Evolutionary conservation across 768 basidiomycete genomes (phyloP), one percentile per base, ranked within the genome.

Genomic region (Boletus vermiculosoides): DNA sequence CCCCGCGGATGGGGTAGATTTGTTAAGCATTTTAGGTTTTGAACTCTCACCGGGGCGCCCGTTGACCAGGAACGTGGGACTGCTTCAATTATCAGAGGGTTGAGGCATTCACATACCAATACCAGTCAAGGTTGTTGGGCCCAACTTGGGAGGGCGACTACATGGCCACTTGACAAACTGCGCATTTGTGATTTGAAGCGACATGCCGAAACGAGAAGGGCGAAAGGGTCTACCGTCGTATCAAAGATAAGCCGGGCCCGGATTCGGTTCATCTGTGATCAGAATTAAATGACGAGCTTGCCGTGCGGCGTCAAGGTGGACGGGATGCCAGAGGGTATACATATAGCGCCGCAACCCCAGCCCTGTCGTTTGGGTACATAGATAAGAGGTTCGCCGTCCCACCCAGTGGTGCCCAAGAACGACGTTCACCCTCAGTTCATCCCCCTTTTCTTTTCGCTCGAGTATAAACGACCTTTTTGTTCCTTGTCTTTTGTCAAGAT

Each of bases 221-320:
- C 31, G 13, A 33, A 8, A 5, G 12, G 33, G 33, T 34, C 13
- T 13, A 34, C 3, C 33, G 33, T 5, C 10, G 34, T 7, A 40
- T 20, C 40, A 40, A 12, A 40, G 40, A 40, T 40, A 40, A 20
- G 40, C 40, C 40, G 40, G 40, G 11, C 11, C n/a, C n/a, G 40
- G 40, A 18, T 10, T 40, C 11, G 11, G 40, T 18, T 6, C 9
- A 18, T 13, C 20, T 22, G 41, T 7, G 20, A 22, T 41, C 40
- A 20, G 40, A 34, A 34, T 33, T 33, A 33, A 36, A n/a, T n/a
- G 39, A 11, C 40, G 40, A 40, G 2, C n/a, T 40, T 20, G n/a
- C 52, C 50, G 54, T 50, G 66, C 66, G 65, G 66, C 49, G 63
- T 45, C 60, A 66, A 52, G 66, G 60, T 59, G 63, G 31, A 33